These are phyloP conservation scores for Stevia rebaudiana DNA, from an alignment of 140 eudicot genomes.

Conservation along the genomic window DNA sequence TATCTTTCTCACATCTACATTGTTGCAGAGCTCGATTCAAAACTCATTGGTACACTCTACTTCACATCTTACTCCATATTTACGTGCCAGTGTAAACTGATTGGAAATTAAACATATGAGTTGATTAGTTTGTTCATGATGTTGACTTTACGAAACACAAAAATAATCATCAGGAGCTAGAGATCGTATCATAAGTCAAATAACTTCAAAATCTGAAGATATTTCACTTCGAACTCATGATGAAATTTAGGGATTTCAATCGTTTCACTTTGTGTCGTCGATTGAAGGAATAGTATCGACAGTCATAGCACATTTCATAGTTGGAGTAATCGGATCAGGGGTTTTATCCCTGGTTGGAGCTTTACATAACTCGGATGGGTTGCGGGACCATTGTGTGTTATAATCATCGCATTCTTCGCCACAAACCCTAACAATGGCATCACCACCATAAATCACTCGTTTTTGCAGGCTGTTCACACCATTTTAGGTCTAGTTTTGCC, in stretches of 20 bases:
- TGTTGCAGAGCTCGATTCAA: too few relatives aligned
- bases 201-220: background rate
- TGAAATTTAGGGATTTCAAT: constrained; percentile 12
- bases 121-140: too few relatives aligned
- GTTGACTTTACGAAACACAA: background rate
- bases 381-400: constrained; percentile 56
- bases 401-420: constrained; percentile 43
- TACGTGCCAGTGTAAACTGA: too few relatives aligned
- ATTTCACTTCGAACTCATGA: background rate
- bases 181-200: background rate
- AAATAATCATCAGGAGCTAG: background rate
- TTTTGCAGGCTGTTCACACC: constrained; percentile 48
- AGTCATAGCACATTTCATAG: constrained; percentile 71
- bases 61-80: too few relatives aligned
- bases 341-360: constrained; percentile 81
- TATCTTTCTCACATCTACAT: too few relatives aligned
- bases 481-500: constrained; percentile 43
- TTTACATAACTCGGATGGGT: constrained; percentile 83
- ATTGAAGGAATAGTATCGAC: constrained; percentile 65
- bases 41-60: too few relatives aligned
- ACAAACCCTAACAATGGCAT: constrained; percentile 42
- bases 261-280: background rate
- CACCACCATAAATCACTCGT: constrained; percentile 43
- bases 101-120: too few relatives aligned
- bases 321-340: constrained; percentile 86